These are phyloP conservation scores for Amylostereum areolatum DNA, from an alignment of 1,284 basidiomycete genomes.

Conservation along the genomic window DNA sequence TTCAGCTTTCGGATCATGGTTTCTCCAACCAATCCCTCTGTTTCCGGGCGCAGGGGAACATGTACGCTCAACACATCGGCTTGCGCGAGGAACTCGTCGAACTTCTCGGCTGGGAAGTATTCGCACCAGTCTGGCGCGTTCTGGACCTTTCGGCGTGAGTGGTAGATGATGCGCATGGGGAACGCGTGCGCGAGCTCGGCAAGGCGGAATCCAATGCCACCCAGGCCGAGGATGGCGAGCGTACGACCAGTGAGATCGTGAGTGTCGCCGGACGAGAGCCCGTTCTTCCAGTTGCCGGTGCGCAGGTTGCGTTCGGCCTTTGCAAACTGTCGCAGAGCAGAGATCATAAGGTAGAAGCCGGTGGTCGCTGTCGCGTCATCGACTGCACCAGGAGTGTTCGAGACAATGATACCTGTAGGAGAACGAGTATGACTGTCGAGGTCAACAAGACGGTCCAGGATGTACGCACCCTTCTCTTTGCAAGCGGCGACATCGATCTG, in stretches of 20 bases:
- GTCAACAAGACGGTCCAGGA: not conserved
- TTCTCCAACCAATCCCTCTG: conserved; percentile 72
- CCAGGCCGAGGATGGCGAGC: conserved; percentile 83
- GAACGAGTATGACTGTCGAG: not conserved
- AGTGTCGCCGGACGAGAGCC: conserved; percentile 38
- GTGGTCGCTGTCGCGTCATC: conserved; percentile 91
- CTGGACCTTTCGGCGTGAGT: conserved; percentile 55
- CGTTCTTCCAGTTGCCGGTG: conserved; percentile 49
- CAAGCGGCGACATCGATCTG: conserved; percentile 76
- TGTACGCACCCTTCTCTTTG: conserved; percentile 53
- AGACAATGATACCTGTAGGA: conserved; percentile 72
- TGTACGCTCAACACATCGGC: conserved; percentile 82
- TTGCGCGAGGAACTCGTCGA: conserved; percentile 69
- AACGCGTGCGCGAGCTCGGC: conserved; percentile 68
- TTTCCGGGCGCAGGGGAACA: conserved; percentile 68
- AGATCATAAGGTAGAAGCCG: conserved; percentile 79
- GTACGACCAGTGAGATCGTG: conserved; percentile 78
- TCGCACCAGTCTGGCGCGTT: conserved; percentile 69
- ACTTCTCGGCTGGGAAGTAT: conserved; percentile 55
- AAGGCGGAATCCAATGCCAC: conserved; percentile 78
- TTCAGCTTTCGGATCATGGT: conserved; percentile 78
- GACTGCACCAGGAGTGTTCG: conserved; percentile 88
- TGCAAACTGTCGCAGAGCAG: conserved; percentile 77
- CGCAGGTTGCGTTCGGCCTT: conserved; percentile 66
- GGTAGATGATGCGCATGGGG: conserved; percentile 86